phyloP scores from a whole-genome alignment of 768 basidiomycete species.

The Lactarius psammicola region DNA sequence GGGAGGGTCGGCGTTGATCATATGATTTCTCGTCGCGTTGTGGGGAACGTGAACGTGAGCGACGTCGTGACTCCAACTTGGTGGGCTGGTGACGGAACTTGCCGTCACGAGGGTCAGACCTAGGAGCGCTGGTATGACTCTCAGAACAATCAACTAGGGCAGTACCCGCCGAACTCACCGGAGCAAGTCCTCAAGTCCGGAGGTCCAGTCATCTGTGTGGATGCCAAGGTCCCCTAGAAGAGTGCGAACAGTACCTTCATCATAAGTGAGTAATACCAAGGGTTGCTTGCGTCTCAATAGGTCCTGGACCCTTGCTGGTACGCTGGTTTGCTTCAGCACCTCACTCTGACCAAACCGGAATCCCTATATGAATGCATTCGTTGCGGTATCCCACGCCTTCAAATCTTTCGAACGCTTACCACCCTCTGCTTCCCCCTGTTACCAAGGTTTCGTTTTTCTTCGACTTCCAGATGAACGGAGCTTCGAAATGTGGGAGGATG shows the following conservation, averaged over 20 bases:
- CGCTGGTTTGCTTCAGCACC: conserved; percentile 9
- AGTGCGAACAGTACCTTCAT: conserved; percentile 9
- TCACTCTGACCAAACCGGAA: conserved; percentile 21
- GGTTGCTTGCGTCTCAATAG: conserved; percentile 11
- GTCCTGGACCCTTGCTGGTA: conserved; percentile 15
- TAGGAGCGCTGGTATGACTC: not conserved
- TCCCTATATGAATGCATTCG: not conserved
- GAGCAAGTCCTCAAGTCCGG: conserved; percentile 19
- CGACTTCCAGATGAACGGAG: conserved; percentile 20
- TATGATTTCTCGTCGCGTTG: conserved; percentile 9
- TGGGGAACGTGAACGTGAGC: conserved; percentile 28
- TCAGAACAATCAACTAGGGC: conserved; percentile 1
- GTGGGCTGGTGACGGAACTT: not conserved
- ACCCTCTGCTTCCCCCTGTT: conserved; percentile 19
- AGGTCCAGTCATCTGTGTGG: conserved; percentile 6
- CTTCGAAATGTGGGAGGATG: conserved; percentile 11
- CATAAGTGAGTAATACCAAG: conserved; percentile 22
- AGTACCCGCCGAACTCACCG: conserved; percentile 1
- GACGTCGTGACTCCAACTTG: conserved; percentile 9
- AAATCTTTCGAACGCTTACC: conserved; percentile 8
- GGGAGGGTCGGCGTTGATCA: conserved; percentile 13
- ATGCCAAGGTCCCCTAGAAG: conserved; percentile 16
- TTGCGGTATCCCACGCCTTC: not conserved
- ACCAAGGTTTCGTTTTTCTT: conserved; percentile 20
- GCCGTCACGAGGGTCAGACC: conserved; percentile 4